Evolutionary conservation across 1,139 yeast genomes (phyloP), one percentile per base, ranked within the genome.

Genomic region (Zygoascus sp.): DNA sequence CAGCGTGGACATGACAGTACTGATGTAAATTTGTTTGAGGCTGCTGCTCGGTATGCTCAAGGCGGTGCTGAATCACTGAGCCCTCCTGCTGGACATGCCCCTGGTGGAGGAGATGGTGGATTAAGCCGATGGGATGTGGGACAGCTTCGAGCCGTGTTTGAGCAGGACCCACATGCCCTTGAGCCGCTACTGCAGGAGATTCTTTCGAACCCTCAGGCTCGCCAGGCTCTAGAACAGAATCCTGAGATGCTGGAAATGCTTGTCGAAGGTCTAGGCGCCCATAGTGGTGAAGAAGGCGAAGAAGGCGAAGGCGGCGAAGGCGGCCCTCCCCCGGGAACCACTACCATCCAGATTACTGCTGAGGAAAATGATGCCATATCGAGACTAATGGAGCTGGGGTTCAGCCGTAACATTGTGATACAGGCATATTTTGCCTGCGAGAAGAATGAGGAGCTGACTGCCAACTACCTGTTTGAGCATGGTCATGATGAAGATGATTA

Each of bases 371-470:
- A 76, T 51, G 96, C 98, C 20, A 87, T 92, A 54, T 76, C 77
- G 55, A 79, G 98, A 63, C 74, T 92, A 56, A 83, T 95, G 64
- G 97, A 85, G 63, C 76, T 92, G 56, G 99, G 99, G 0, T 92
- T 92, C 62, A 96, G 87, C 56, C 79, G 96, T 58, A 77, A 82
- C 59, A 72, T 85, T 53, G 98, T 86, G 44, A 80, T 90, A 52
- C 97, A 90, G 70, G 96, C 95, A 32, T 94, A 88, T 70, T 83
- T 94, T 76, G 98, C 97, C 40, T 92, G 98, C 67, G 98, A 94
- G 63, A 92, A 90, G 72, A 89, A 92, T 68, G 98, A 92, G 70
- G 97, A 92, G 72, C 78, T 88, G 59, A 89, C 98, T 40, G 98
- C 97, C 35, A 94, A 92, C 69, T 80, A 88, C 62, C 74, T 92